Percentiles rank a stretch among this genome's conserved stretches.
phyloP scores from a whole-genome alignment of 2,329 filamentous ascomycete genomes.

The Fusarium foetens region DNA sequence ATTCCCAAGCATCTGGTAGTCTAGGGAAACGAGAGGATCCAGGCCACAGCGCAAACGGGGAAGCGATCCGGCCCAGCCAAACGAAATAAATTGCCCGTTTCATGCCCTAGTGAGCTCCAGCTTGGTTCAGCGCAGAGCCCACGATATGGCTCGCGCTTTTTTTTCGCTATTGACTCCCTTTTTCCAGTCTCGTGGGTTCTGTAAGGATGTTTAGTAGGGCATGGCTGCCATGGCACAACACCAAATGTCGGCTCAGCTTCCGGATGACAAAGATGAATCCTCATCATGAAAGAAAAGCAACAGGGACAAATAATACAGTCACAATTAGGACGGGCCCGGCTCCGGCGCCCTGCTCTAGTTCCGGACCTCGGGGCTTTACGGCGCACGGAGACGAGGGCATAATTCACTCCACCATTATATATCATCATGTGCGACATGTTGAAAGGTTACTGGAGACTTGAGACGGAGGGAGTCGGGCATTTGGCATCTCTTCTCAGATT shows the following conservation, averaged over 20 bases:
- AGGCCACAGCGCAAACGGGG: conserved; percentile 38
- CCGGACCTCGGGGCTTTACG: conserved; percentile 34
- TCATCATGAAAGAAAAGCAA: conserved; percentile 15
- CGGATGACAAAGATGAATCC: conserved; percentile 13
- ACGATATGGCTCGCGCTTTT: conserved; percentile 36
- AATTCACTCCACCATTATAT: conserved; percentile 21
- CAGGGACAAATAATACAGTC: conserved; percentile 1
- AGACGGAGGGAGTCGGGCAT: conserved; percentile 16
- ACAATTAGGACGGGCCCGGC: background rate
- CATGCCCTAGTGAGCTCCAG: conserved; percentile 31
- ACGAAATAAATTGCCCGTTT: conserved; percentile 43
- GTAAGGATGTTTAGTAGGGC: conserved; percentile 11
- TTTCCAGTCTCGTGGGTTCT: conserved; percentile 30
- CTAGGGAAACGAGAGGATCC: conserved; percentile 40
- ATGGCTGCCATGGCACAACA: background rate
- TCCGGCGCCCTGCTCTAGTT: conserved; percentile 13
- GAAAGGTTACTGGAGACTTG: conserved; percentile 19
- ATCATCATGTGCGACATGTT: conserved; percentile 28
- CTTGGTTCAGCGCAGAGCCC: conserved; percentile 33
- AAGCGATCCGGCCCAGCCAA: conserved; percentile 42
- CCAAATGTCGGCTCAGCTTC: conserved; percentile 35
- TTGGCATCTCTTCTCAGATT: conserved; percentile 5
- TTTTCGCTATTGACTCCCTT: conserved; percentile 34
- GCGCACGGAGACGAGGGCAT: conserved; percentile 9
- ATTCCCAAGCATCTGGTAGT: conserved; percentile 43